Percentiles rank a stretch among this genome's conserved stretches.
Evolutionary conservation across 805 yeast species (phyloP).

Genomic region (Komagataella mondaviorum): DNA sequence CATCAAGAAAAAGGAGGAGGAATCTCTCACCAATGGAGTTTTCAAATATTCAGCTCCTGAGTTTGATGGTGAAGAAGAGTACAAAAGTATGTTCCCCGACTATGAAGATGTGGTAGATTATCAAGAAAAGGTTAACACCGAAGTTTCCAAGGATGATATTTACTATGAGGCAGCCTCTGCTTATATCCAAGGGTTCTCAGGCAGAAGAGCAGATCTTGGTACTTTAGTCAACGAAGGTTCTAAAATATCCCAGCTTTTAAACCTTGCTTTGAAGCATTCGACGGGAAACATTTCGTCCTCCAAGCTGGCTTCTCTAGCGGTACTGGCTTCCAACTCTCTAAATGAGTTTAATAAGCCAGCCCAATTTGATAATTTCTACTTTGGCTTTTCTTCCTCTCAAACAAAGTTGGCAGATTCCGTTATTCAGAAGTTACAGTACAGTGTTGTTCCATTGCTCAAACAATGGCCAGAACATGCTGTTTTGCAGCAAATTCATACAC

Average conservation of each 20-base stretch:
- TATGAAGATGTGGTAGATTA: constrained; percentile 50
- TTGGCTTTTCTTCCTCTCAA: constrained; percentile 46
- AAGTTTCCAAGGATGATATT: constrained; percentile 23
- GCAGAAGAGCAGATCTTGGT: background rate
- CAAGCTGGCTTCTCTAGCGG: background rate
- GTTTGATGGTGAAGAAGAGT: constrained; percentile 67
- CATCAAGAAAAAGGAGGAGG: constrained; percentile 51
- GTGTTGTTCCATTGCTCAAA: constrained; percentile 31
- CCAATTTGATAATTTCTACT: constrained; percentile 68
- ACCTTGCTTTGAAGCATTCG: background rate
- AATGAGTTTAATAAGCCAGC: constrained; percentile 25
- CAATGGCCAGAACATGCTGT: constrained; percentile 97
- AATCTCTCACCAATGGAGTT: constrained; percentile 43
- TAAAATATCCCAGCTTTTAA: background rate
- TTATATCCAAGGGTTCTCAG: constrained; percentile 29
- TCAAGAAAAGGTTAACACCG: constrained; percentile 10
- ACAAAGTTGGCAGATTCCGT: constrained; percentile 43
- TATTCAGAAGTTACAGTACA: constrained; percentile 26
- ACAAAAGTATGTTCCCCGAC: constrained; percentile 74
- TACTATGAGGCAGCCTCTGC: constrained; percentile 33
- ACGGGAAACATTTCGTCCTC: background rate
- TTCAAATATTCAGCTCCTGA: constrained; percentile 54
- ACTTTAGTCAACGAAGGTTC: constrained; percentile 7
- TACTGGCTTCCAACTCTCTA: background rate
- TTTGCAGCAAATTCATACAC: constrained; percentile 48